Percentiles rank a stretch among this genome's conserved stretches.
Evolutionary conservation across 2,329 filamentous ascomycete genomes (phyloP).

Genomic region (Cladosporium colombiae): DNA sequence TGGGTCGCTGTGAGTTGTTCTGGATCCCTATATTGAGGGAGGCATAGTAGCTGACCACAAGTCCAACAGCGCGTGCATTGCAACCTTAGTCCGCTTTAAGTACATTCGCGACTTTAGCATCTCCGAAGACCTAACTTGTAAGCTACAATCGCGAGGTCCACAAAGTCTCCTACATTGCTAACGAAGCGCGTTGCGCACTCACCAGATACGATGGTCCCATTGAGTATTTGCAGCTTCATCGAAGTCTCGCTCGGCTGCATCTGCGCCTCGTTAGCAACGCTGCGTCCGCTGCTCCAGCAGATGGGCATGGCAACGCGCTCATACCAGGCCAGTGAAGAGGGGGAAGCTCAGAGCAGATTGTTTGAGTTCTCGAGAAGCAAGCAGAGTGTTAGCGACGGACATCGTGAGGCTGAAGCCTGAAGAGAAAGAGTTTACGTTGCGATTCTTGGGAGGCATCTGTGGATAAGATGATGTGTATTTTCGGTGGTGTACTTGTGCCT

Average conservation of each 20-base stretch:
- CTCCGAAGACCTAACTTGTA: slow-evolving; percentile 8
- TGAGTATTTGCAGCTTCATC: slow-evolving; percentile 9
- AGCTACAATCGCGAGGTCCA: background rate
- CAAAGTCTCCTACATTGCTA: background rate
- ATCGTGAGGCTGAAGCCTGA: background rate
- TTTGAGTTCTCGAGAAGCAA: background rate
- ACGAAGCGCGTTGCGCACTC: background rate
- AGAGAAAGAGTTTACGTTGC: background rate
- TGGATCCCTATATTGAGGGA: background rate
- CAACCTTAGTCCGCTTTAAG: slow-evolving; percentile 8
- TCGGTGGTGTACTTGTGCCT: background rate
- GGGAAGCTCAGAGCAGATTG: background rate
- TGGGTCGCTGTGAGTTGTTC: slow-evolving; percentile 1
- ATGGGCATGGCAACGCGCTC: background rate
- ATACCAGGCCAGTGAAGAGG: background rate
- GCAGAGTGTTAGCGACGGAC: background rate
- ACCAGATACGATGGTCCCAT: background rate
- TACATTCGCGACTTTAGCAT: slow-evolving; percentile 11
- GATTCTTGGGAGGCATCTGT: background rate
- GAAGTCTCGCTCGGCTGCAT: slow-evolving; percentile 6
- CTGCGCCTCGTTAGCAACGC: background rate
- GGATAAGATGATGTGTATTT: background rate
- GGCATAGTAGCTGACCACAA: background rate
- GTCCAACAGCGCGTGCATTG: background rate
- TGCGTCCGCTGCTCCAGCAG: slow-evolving; percentile 1